Base-by-base conservation (phyloP, 2,329 filamentous ascomycete species). In the Trichoderma asperellum region DNA sequence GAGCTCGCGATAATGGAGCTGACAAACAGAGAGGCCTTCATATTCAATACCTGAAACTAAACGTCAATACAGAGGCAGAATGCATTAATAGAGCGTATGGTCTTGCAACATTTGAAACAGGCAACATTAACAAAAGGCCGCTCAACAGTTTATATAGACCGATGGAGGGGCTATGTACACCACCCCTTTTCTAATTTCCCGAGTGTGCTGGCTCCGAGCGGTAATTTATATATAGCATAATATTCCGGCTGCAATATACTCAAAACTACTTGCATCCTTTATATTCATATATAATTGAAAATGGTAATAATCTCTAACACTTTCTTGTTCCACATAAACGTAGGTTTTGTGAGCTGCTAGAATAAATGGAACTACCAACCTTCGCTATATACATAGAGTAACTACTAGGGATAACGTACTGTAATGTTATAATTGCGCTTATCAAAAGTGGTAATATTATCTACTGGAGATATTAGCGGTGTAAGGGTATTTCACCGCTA, bases 21-120 rank as follows among this genome's bases (percentile, higher is more conserved):
- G n/a, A 47, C 21, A 12, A 66, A 47, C 6, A 66, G 27, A 57
- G 53, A n/a, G 12, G 53, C 18, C 24, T 34, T 66, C 62, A 66
- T 66, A 1, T 32, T 66, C 11, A 24, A 27, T 24, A 34, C 8
- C 43, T 57, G 27, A 49, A 34, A 27, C 14, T 27, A 24, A 21
- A 47, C 29, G 2, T 16, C 37, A 43, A n/a, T 18, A 5, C 37
- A 5, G 37, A 43, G 5, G 7, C 37, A 43, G 18, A 14, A n/a
- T 43, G 40, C 8, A n/a, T 43, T 32, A n/a, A 8, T 43, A 10
- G 18, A 43, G 40, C 18, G 16, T 10, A 10, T 43, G 40, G 18
- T 34, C 6, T 4, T 18, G 52, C 18, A 57, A 53, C 18, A 47
- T 12, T 34, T 0, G 7, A 35, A n/a, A 34, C n/a, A 16, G 8